Base-by-base conservation (phyloP, 2,329 filamentous ascomycete species). In the Tolypocladium guangdongense region DNA sequence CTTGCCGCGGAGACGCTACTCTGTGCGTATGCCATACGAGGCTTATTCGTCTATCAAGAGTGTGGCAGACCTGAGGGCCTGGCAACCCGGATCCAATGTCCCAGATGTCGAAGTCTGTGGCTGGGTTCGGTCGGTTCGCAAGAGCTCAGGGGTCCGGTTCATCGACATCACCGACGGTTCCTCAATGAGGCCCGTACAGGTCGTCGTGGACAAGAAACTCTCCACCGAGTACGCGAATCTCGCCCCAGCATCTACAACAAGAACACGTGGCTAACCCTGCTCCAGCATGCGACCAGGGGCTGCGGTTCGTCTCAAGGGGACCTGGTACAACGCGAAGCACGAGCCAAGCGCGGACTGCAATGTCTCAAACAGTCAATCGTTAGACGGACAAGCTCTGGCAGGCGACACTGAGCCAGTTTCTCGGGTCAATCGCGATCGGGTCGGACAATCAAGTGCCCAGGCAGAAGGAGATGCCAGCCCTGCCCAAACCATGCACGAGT, bases 121-220 rank as follows among this genome's bases (percentile, higher is more conserved):
- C 56, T 92, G 87, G 73, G 78, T 96, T 53, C 82, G 88, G 58
- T 92, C 89, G 4, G 84, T 96, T 56, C 81, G 92, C 57, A 88
- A 89, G 67, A 90, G 95, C 75, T 95, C 96, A 68, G 80, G 80
- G 24, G 77, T 87, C 55, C 84, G 87, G 6, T 97, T 99, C 71
- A 86, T 91, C 51, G 82, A 90, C 55, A 76, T 97, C 51, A 86
- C 86, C 12, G 93, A 99, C 74, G 93, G 93, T 46, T 95, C 90
- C 14, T 90, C 87, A 43, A 75, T 88, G 60, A 76, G 84, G 57
- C 77, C 88, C 32, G 69, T 97, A 53, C 93, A 99, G 72, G 89
- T 86, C 47, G 83, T 96, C 48, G 73, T 96, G 60, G 82, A 82
- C 52, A 85, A 87, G 58, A 76, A 80, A 48, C 77, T 90, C 64